These are phyloP conservation scores for Warburgia ugandensis DNA, from an alignment of 164 flowering plant species.

Conservation along the genomic window DNA sequence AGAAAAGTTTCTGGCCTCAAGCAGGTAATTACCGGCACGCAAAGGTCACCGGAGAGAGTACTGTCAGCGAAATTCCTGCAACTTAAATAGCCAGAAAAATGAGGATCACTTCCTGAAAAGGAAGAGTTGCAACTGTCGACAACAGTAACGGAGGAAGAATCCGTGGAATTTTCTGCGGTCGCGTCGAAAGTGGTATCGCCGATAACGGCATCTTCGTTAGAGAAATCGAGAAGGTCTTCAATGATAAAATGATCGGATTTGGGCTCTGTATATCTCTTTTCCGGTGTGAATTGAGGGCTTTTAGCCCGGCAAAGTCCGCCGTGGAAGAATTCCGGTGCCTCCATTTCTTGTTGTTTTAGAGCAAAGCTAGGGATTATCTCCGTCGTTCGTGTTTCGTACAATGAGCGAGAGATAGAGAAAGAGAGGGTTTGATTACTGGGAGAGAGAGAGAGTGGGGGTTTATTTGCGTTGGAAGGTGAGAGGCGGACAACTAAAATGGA, in stretches of 20 bases:
- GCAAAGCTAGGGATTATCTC: not conserved
- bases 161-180: constrained; percentile 33
- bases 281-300: constrained; percentile 25
- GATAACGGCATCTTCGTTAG: constrained; percentile 46
- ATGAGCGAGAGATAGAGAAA: constrained; percentile 1
- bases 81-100: constrained; percentile 26
- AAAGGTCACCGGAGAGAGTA: constrained; percentile 67
- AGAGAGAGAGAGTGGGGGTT: constrained; percentile 21
- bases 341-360: constrained; percentile 35
- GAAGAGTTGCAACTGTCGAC: constrained; percentile 74
- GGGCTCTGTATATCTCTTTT: constrained; percentile 26
- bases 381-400: too few relatives aligned
- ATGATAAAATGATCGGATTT: constrained; percentile 56
- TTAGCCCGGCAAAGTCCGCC: constrained; percentile 19
- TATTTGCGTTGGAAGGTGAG: constrained; percentile 60
- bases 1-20: too few relatives aligned
- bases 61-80: constrained; percentile 30
- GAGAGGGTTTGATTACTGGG: not conserved
- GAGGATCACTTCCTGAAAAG: constrained; percentile 37
- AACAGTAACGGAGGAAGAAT: constrained; percentile 48
- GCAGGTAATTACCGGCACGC: constrained; percentile 68
- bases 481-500: constrained; percentile 54
- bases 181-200: constrained; percentile 15
- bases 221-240: constrained; percentile 80
- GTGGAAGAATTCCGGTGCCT: constrained; percentile 42